Base-by-base conservation (phyloP, 1,284 basidiomycete genomes). In the Ganoderma lingzhi region DNA sequence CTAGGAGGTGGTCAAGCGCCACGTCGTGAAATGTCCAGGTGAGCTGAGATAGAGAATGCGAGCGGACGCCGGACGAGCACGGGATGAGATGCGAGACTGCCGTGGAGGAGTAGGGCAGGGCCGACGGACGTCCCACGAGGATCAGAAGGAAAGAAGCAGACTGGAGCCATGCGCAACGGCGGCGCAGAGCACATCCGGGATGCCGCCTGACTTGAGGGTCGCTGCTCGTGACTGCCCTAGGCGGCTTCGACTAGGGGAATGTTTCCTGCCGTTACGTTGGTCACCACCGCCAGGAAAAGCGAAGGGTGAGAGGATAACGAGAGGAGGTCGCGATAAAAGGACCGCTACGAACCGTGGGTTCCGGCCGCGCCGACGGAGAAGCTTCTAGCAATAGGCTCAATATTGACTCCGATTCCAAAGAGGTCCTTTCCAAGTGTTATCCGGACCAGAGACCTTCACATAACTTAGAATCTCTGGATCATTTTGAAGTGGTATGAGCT, bases 101-200 rank as follows among this genome's bases (percentile, higher is more conserved):
- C 30, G 30, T 19, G 4, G n/a, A 59, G 35, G 10, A n/a, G 41
- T 32, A n/a, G 48, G 17, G 39, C 10, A 32, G 44, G 39, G 48
- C 32, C 32, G 12, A 56, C 44, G 63, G 55, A 17, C 14, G 66
- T 68, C 62, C n/a, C 42, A 41, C 66, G 35, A 60, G 41, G 60
- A 69, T 66, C 68, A 63, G 68, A 69, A 65, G 64, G 9, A 55
- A 51, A 59, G 64, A 69, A 69, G 68, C 55, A 42, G 45, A 14
- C 14, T 55, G 61, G 53, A 53, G 64, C 67, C 68, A 69, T 69
- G 64, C 63, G 67, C 48, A 44, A 42, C 66, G 28, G 30, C 62
- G 60, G 63, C 42, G 63, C 39, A 30, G 37, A 45, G 48, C 63
- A 30, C 48, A 44, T 15, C 67, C 48, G 59, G 51, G 41, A 51